These are phyloP conservation scores for Phoma sp. DNA, from an alignment of 2,329 filamentous ascomycete species.

Conservation along the genomic window DNA sequence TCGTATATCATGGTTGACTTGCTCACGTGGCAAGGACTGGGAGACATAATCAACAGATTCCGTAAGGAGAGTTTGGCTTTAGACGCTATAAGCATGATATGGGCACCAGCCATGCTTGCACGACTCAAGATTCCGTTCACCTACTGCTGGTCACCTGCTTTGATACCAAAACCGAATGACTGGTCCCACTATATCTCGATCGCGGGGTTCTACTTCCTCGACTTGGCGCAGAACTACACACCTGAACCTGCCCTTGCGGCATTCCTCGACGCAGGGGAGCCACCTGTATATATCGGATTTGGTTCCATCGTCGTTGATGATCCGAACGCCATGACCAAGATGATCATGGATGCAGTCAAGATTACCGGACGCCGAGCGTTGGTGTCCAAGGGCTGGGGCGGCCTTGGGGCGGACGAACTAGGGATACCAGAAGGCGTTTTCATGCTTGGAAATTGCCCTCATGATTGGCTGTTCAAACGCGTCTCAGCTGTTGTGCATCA, in stretches of 20 bases:
- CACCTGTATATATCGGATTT: conserved; percentile 52
- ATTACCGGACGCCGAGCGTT: conserved; percentile 75
- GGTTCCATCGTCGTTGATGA: conserved; percentile 52
- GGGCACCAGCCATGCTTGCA: conserved; percentile 79
- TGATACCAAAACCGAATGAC: conserved; percentile 56
- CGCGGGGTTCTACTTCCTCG: conserved; percentile 51
- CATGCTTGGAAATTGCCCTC: conserved; percentile 84
- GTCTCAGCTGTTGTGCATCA: conserved; percentile 87
- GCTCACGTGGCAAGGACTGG: conserved; percentile 91
- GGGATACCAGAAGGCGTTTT: conserved; percentile 76
- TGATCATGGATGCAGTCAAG: conserved; percentile 52
- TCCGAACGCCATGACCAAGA: conserved; percentile 49
- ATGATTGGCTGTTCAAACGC: conserved; percentile 86
- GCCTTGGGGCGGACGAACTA: conserved; percentile 71
- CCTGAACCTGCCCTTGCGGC: conserved; percentile 48
- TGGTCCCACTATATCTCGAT: conserved; percentile 52
- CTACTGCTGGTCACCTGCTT: conserved; percentile 73
- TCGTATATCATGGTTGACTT: conserved; percentile 87
- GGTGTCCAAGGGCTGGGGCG: conserved; percentile 88
- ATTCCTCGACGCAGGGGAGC: conserved; percentile 48
- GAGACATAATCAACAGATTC: conserved; percentile 90
- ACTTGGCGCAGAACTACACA: conserved; percentile 48
- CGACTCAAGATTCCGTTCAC: conserved; percentile 82
- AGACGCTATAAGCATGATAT: conserved; percentile 78
- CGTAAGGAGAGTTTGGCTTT: conserved; percentile 75